Percentiles rank a stretch among this genome's conserved stretches.
Evolutionary conservation across 78 protist genomes (phyloP).

Genomic region (Dictyostelium firmibasis): DNA sequence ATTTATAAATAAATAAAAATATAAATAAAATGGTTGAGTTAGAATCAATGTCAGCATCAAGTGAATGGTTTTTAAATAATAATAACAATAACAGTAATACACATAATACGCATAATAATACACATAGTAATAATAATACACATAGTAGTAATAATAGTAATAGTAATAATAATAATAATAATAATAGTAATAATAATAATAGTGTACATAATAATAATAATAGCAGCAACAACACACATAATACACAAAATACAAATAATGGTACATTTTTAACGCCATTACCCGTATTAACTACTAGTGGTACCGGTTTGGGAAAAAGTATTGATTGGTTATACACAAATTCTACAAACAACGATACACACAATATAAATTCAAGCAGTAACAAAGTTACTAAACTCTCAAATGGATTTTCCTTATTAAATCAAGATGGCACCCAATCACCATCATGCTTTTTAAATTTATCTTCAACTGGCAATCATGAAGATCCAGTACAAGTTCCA

Average conservation of each 20-base stretch:
- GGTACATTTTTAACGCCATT: constrained; percentile 12
- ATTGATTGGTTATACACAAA: constrained; percentile 8
- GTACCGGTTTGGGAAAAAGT: background rate
- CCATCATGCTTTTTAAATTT: constrained; percentile 32
- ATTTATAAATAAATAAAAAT: too few species aligned
- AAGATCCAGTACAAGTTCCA: background rate
- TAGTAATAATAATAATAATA: background rate
- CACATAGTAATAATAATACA: too few species aligned
- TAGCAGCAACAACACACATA: background rate
- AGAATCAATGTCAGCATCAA: background rate
- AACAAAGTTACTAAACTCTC: background rate
- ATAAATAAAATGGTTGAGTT: background rate
- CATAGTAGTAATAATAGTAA: background rate
- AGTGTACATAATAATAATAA: background rate
- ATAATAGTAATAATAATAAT: background rate
- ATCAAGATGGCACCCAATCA: constrained; percentile 31
- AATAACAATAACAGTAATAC: too few species aligned
- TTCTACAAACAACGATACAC: background rate
- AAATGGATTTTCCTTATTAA: constrained; percentile 2
- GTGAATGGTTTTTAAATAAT: background rate
- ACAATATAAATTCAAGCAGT: background rate
- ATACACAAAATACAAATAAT: background rate
- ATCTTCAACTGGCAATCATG: constrained; percentile 5
- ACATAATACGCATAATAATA: too few species aligned
- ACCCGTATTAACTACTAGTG: background rate